These are phyloP conservation scores for Ustilago tritici DNA, from an alignment of 1,284 basidiomycete species.

Conservation along the genomic window DNA sequence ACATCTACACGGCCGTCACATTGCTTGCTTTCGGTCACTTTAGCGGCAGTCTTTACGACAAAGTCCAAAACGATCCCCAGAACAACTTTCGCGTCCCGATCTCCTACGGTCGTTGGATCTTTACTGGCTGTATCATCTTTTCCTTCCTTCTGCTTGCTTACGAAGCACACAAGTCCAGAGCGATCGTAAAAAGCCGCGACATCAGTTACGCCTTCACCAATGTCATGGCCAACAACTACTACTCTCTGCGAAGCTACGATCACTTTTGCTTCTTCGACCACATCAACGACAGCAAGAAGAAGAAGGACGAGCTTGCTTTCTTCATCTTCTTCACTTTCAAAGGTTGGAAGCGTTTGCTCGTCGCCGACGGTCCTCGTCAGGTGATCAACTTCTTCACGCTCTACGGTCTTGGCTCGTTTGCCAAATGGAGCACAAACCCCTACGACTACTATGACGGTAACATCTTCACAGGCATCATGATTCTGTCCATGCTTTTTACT, in stretches of 20 bases:
- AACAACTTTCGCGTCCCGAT: constrained; percentile 89
- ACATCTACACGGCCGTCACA: constrained; percentile 96
- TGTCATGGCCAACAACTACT: constrained; percentile 87
- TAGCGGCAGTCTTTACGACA: constrained; percentile 82
- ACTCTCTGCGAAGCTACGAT: constrained; percentile 83
- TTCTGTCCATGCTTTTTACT: constrained; percentile 90
- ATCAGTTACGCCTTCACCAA: constrained; percentile 80
- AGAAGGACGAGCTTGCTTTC: constrained; percentile 96
- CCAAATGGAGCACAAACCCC: constrained; percentile 77
- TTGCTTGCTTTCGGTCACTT: constrained; percentile 92
- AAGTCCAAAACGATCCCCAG: constrained; percentile 75
- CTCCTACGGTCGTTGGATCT: constrained; percentile 91
- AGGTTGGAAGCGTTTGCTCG: constrained; percentile 90
- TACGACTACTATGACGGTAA: constrained; percentile 74
- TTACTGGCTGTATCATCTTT: constrained; percentile 97
- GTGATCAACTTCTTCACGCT: constrained; percentile 94
- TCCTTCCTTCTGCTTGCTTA: constrained; percentile 93
- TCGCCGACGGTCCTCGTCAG: constrained; percentile 97
- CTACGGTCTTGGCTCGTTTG: constrained; percentile 88
- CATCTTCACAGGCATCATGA: constrained; percentile 83
- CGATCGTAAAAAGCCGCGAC: constrained; percentile 92
- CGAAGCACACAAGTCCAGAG: constrained; percentile 89
- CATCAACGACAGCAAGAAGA: constrained; percentile 94
- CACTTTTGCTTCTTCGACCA: constrained; percentile 98
- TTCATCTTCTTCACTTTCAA: constrained; percentile 99